These are phyloP conservation scores for Pichia sp. DNA, from an alignment of 1,139 yeast species.

Conservation along the genomic window DNA sequence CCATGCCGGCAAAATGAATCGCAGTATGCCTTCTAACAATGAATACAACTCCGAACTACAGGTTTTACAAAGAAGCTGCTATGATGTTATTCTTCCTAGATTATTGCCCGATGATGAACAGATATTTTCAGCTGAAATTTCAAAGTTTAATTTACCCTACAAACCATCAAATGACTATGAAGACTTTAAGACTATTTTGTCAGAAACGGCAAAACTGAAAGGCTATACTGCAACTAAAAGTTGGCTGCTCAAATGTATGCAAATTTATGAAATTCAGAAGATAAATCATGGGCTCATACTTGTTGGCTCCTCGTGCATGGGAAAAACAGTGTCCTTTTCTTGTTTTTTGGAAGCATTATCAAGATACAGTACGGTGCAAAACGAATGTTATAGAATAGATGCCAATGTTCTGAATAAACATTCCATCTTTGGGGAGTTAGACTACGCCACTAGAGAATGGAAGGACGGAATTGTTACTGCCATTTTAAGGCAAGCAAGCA, in stretches of 20 bases:
- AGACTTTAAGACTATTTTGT: slow-evolving; percentile 3
- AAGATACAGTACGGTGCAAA: slow-evolving; percentile 33
- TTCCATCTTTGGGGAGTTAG: slow-evolving; percentile 65
- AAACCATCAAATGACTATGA: slow-evolving; percentile 1
- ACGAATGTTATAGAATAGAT: slow-evolving; percentile 51
- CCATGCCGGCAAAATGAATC: slow-evolving; percentile 51
- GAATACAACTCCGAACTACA: slow-evolving; percentile 34
- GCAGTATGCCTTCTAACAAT: slow-evolving; percentile 24
- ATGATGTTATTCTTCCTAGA: slow-evolving; percentile 63
- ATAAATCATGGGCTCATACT: slow-evolving; percentile 78
- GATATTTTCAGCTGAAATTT: slow-evolving; percentile 34
- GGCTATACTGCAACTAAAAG: slow-evolving; percentile 32
- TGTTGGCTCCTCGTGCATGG: slow-evolving; percentile 73
- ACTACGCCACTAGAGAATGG: slow-evolving; percentile 85
- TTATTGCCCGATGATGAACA: slow-evolving; percentile 49
- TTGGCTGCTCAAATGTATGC: slow-evolving; percentile 58
- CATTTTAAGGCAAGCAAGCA: slow-evolving; percentile 55
- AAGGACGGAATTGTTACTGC: slow-evolving; percentile 80
- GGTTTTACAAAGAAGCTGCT: slow-evolving; percentile 50
- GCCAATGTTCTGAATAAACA: slow-evolving; percentile 71
- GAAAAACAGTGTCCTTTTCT: slow-evolving; percentile 61
- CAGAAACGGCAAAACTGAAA: slow-evolving; percentile 24
- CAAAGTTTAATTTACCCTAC: slow-evolving; percentile 25
- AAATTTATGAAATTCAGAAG: slow-evolving; percentile 58
- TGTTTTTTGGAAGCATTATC: slow-evolving; percentile 46